Conservation (phyloP, 2,329 filamentous ascomycete species). For the Capronia coronata region DNA sequence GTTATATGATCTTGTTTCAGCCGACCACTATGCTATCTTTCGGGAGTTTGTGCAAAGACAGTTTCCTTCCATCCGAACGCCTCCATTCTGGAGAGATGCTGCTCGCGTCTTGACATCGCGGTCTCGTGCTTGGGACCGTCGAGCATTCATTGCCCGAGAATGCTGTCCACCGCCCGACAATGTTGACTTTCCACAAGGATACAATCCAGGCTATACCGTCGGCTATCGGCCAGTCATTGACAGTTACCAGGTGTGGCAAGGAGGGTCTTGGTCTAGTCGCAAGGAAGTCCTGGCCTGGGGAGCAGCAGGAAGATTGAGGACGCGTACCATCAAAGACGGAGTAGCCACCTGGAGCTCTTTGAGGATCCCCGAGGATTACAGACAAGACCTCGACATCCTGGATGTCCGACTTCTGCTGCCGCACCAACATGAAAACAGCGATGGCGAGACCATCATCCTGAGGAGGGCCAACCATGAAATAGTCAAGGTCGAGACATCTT, state of each 20-base stretch:
- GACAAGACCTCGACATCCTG: constrained; percentile 51
- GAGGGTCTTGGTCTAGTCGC: constrained; percentile 42
- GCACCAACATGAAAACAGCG: constrained; percentile 33
- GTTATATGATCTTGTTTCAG: constrained; percentile 42
- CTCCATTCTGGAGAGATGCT: constrained; percentile 44
- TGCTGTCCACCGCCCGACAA: constrained; percentile 38
- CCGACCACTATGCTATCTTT: constrained; percentile 45
- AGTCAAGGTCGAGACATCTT: constrained; percentile 32
- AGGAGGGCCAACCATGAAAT: constrained; percentile 51
- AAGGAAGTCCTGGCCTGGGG: constrained; percentile 55
- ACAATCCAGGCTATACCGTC: constrained; percentile 44
- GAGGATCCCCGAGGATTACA: constrained; percentile 25
- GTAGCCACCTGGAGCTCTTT: constrained; percentile 27
- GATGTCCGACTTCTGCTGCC: constrained; percentile 48
- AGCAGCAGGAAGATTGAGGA: constrained; percentile 51
- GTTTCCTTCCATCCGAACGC: constrained; percentile 43
- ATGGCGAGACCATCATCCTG: constrained; percentile 46
- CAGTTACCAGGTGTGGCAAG: constrained; percentile 50
- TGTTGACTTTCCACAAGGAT: neutral
- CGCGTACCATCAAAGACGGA: constrained; percentile 45
- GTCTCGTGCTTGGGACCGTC: constrained; percentile 52
- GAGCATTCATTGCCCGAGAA: constrained; percentile 51
- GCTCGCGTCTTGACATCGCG: constrained; percentile 51
- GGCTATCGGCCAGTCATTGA: constrained; percentile 55
- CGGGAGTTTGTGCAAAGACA: constrained; percentile 42